A percentile compares a stretch with the other conserved stretches of the same genome.
phyloP scores from a whole-genome alignment of 352 stramenopile species.

The Pythium aphanidermatum region DNA sequence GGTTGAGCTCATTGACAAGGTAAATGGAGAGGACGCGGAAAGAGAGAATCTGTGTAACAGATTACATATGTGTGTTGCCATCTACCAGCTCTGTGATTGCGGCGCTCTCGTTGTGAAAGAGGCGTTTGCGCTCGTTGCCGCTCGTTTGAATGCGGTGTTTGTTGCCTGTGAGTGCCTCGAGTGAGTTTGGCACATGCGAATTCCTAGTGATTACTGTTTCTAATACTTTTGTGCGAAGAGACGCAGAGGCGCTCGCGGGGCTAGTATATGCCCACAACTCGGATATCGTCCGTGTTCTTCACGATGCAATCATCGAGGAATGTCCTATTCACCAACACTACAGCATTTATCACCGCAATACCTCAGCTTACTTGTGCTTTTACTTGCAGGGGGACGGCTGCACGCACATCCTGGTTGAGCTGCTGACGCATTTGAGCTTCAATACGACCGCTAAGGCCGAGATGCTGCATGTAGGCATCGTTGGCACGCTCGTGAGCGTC shows the following conservation, averaged over 20 bases:
- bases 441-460: not conserved
- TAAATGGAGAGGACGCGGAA: too few relatives aligned
- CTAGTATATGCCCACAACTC: slow-evolving; percentile 4
- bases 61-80: not conserved
- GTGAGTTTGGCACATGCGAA: slow-evolving; percentile 6
- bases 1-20: not conserved
- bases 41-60: too few relatives aligned
- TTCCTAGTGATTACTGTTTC: too few relatives aligned
- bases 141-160: slow-evolving; percentile 14
- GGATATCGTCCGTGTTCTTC: not conserved
- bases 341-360: too few relatives aligned
- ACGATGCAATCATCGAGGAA: slow-evolving; percentile 13
- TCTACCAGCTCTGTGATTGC: slow-evolving; percentile 8
- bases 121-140: slow-evolving; percentile 10
- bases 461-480: slow-evolving; percentile 5
- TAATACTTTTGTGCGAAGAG: too few relatives aligned
- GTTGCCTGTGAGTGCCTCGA: not conserved
- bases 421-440: slow-evolving; percentile 14
- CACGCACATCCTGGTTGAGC: slow-evolving; percentile 16
- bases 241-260: slow-evolving; percentile 1
- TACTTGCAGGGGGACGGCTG: slow-evolving; percentile 12
- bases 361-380: not conserved
- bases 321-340: not conserved
- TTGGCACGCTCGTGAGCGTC: slow-evolving; percentile 15
- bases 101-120: slow-evolving; percentile 8